A percentile compares a stretch with the other conserved stretches of the same genome.
phyloP scores from a whole-genome alignment of 2,329 filamentous ascomycete species.

The Tolypocladium pustulatum region DNA sequence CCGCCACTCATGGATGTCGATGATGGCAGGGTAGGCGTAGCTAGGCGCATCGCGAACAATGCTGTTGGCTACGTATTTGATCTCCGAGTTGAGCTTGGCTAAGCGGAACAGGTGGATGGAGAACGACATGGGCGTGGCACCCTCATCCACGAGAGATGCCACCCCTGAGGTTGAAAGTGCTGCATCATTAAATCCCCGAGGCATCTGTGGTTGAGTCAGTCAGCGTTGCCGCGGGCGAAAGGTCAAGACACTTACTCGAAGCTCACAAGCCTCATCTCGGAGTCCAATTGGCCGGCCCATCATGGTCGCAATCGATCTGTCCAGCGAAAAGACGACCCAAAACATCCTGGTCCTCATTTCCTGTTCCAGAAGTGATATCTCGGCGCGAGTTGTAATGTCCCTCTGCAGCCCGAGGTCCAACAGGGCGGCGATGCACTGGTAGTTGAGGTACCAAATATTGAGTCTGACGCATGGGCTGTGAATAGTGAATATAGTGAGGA shows the following conservation, averaged over 20 bases:
- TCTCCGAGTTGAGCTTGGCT: conserved; percentile 40
- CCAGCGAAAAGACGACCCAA: conserved; percentile 42
- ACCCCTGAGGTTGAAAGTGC: not conserved
- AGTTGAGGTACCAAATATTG: conserved; percentile 45
- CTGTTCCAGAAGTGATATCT: conserved; percentile 35
- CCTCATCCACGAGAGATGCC: not conserved
- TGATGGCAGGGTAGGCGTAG: conserved; percentile 36
- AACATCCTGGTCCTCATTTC: conserved; percentile 46
- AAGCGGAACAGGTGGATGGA: conserved; percentile 38
- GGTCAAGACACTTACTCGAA: conserved; percentile 24
- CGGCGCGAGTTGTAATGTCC: conserved; percentile 29
- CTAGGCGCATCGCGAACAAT: conserved; percentile 33
- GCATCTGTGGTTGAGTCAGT: conserved; percentile 4
- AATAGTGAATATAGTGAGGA: conserved; percentile 37
- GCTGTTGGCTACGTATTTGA: conserved; percentile 46
- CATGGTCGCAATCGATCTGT: conserved; percentile 41
- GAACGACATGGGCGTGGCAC: conserved; percentile 20
- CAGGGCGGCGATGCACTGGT: conserved; percentile 40
- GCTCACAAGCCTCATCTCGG: conserved; percentile 43
- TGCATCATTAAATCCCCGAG: conserved; percentile 1
- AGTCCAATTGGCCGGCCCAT: conserved; percentile 46
- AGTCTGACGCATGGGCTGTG: conserved; percentile 36
- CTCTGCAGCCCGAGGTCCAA: conserved; percentile 42
- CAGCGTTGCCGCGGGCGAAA: not conserved
- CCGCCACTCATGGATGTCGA: conserved; percentile 36